Conservation (phyloP, 2,329 filamentous ascomycete species). For the Hymenoscyphus infarciens region DNA sequence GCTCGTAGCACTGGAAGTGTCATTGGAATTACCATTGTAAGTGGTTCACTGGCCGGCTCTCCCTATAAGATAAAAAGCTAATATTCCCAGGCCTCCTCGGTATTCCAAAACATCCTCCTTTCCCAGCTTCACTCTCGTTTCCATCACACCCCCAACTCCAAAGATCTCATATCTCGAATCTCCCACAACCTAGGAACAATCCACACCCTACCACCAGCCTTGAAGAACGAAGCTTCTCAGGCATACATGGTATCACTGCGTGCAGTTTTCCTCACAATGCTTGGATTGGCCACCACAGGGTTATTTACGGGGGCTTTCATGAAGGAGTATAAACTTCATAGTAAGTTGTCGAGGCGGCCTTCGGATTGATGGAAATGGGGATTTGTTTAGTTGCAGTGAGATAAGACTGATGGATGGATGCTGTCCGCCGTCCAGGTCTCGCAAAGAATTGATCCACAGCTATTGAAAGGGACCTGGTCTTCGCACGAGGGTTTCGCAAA, state of each 20-base stretch:
- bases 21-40: constrained; percentile 49
- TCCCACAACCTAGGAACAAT: not conserved
- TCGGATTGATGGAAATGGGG: not conserved
- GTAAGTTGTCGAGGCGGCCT: not conserved
- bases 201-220: not conserved
- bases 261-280: not conserved
- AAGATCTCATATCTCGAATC: not conserved
- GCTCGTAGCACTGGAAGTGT: constrained; percentile 72
- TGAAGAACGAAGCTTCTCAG: not conserved
- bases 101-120: constrained; percentile 15
- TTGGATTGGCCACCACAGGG: not conserved
- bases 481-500: too few relatives aligned
- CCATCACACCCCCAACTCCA: not conserved
- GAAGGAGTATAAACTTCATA: constrained; percentile 7
- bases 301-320: not conserved
- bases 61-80: not conserved
- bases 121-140: not conserved
- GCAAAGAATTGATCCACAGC: too few relatives aligned
- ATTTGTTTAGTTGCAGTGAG: too few relatives aligned
- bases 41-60: not conserved
- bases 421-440: too few relatives aligned
- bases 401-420: too few relatives aligned
- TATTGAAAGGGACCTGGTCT: too few relatives aligned
- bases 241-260: constrained; percentile 1
- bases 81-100: not conserved